These are phyloP conservation scores for Suhomyces guaymorum DNA, from an alignment of 1,139 yeast genomes.

Conservation along the genomic window DNA sequence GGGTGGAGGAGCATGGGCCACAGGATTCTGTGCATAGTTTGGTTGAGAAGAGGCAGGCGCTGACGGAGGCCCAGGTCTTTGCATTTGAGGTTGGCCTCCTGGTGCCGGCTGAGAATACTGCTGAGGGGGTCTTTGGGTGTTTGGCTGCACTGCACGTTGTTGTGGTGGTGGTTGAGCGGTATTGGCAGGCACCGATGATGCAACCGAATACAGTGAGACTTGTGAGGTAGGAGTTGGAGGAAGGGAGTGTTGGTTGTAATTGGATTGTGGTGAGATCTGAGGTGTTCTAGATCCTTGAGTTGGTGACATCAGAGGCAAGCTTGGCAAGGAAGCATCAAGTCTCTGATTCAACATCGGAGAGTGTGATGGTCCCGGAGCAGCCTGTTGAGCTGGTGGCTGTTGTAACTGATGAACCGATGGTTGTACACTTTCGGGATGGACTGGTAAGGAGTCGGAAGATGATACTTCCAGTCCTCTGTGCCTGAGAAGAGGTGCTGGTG, in stretches of 20 bases:
- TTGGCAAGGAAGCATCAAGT: constrained; percentile 3
- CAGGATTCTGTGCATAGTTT: not conserved
- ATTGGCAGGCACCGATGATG: no score
- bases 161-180: constrained; percentile 7
- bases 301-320: constrained; percentile 1
- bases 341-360: not conserved
- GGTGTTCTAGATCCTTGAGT: not conserved
- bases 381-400: constrained; percentile 3
- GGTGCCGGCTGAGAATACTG: not conserved
- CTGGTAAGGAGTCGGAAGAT: constrained; percentile 7
- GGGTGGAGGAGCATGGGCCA: constrained; percentile 2
- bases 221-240: not conserved
- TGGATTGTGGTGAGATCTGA: not conserved
- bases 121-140: constrained; percentile 4
- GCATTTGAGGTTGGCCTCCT: constrained; percentile 3
- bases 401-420: constrained; percentile 1
- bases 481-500: constrained; percentile 7
- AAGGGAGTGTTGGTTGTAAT: not conserved
- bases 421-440: not conserved
- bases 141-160: constrained; percentile 6
- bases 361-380: not conserved
- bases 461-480: constrained; percentile 9
- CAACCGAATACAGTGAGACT: no score
- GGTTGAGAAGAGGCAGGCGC: constrained; percentile 4
- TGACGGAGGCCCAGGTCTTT: constrained; percentile 4